Conservation (phyloP, 192 early-diverging fungal species). For the Backusella tuberculispora region DNA sequence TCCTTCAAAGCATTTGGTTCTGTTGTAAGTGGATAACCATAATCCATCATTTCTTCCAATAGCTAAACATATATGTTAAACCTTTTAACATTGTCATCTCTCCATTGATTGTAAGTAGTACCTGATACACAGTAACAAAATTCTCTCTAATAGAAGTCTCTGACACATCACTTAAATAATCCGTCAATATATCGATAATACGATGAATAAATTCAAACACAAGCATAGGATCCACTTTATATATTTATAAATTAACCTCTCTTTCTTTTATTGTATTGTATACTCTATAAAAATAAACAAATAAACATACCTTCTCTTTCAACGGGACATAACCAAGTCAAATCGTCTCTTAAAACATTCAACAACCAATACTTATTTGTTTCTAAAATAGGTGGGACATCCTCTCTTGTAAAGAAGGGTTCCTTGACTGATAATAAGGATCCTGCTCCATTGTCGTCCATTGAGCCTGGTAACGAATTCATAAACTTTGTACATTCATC, state of each 20-base stretch:
- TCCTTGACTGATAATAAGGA: conserved; percentile 20
- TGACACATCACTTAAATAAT: conserved; percentile 84
- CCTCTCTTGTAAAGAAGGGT: conserved; percentile 51
- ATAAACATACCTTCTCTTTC: conserved; percentile 67
- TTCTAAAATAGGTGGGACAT: conserved; percentile 67
- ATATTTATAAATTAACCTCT: neutral
- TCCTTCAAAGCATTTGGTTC: conserved; percentile 85
- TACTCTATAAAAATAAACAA: neutral
- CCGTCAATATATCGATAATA: conserved; percentile 74
- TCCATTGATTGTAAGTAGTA: conserved; percentile 24
- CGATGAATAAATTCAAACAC: conserved; percentile 88
- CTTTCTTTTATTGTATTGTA: neutral
- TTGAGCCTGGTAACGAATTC: conserved; percentile 46
- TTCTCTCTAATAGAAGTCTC: conserved; percentile 89
- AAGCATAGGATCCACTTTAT: conserved; percentile 74
- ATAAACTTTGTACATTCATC: conserved; percentile 62
- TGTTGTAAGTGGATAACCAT: conserved; percentile 87
- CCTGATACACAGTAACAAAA: conserved; percentile 89
- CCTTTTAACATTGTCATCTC: neutral
- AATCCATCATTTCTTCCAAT: conserved; percentile 93
- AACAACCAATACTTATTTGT: conserved; percentile 66
- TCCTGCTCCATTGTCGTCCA: conserved; percentile 20
- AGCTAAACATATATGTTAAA: conserved; percentile 52
- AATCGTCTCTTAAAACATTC: conserved; percentile 66
- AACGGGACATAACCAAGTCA: conserved; percentile 80